Conservation (phyloP, 495 filamentous ascomycete genomes). For the Terfezia boudieri region DNA sequence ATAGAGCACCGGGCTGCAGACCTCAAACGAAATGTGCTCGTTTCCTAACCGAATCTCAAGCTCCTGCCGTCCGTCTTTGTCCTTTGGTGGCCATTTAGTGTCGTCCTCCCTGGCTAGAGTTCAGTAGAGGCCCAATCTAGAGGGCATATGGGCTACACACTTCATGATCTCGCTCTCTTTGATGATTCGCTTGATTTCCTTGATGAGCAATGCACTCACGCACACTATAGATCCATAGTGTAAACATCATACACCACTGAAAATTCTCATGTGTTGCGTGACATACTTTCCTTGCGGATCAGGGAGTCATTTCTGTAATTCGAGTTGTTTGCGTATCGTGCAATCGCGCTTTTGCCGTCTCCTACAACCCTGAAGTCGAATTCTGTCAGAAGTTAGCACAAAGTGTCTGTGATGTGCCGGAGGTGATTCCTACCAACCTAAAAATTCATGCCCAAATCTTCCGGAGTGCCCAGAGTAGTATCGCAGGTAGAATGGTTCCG, state of each 20-base stretch:
- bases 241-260: not conserved
- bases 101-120: slow-evolving; percentile 65
- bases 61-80: slow-evolving; percentile 95
- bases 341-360: slow-evolving; percentile 84
- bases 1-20: not conserved
- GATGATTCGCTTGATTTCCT: slow-evolving; percentile 91
- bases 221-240: slow-evolving; percentile 42
- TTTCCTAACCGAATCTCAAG: slow-evolving; percentile 84
- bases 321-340: slow-evolving; percentile 97
- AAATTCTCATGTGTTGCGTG: not conserved
- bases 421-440: slow-evolving; percentile 36
- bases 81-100: slow-evolving; percentile 97
- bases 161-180: slow-evolving; percentile 98
- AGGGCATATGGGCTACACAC: slow-evolving; percentile 24
- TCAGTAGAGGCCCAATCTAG: not conserved
- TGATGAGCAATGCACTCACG: slow-evolving; percentile 75
- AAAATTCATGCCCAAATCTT: slow-evolving; percentile 94
- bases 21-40: slow-evolving; percentile 92
- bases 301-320: slow-evolving; percentile 98
- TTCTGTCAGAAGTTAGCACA: slow-evolving; percentile 31
- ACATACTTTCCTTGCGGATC: slow-evolving; percentile 97
- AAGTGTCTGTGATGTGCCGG: not conserved
- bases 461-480: slow-evolving; percentile 99
- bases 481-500: slow-evolving; percentile 78
- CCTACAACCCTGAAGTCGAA: slow-evolving; percentile 89